Percentiles rank a stretch among this genome's conserved stretches.
Evolutionary conservation across 352 stramenopile species (phyloP).

Genomic region (Globisporangium barbulae): DNA sequence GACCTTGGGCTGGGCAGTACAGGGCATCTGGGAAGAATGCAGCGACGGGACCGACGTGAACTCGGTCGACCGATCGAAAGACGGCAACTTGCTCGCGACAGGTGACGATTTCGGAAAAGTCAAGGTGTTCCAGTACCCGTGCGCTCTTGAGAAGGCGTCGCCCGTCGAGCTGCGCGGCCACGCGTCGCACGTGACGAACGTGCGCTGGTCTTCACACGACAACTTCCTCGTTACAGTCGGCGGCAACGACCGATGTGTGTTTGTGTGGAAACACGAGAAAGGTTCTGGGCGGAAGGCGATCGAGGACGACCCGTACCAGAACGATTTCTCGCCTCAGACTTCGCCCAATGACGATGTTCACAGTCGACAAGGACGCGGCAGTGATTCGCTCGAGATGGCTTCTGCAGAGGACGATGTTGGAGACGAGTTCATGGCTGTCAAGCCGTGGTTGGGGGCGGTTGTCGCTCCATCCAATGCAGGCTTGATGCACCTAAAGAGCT

Average conservation of each 20-base stretch:
- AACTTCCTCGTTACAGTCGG: constrained; percentile 64
- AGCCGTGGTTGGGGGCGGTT: constrained; percentile 84
- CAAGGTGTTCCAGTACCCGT: constrained; percentile 88
- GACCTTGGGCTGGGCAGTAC: constrained; percentile 86
- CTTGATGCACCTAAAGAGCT: constrained; percentile 27
- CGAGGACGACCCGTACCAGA: constrained; percentile 5
- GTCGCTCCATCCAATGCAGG: constrained; percentile 57
- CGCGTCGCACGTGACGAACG: constrained; percentile 78
- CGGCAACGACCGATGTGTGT: constrained; percentile 76
- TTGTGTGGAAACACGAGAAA: constrained; percentile 66
- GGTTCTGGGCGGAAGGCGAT: not conserved
- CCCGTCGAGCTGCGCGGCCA: constrained; percentile 63
- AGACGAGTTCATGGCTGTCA: constrained; percentile 90
- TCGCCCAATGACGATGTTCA: not conserved
- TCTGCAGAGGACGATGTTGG: constrained; percentile 41
- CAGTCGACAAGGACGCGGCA: constrained; percentile 10
- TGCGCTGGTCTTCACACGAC: constrained; percentile 62
- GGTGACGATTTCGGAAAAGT: constrained; percentile 84
- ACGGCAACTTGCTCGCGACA: constrained; percentile 59
- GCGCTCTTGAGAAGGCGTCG: constrained; percentile 48
- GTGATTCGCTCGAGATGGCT: constrained; percentile 29
- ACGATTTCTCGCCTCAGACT: not conserved
- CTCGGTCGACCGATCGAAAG: constrained; percentile 58
- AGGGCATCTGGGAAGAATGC: constrained; percentile 85
- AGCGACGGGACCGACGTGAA: constrained; percentile 85